phyloP scores from a whole-genome alignment of 192 early-diverging fungal genomes.

The Radiomyces spectabilis region DNA sequence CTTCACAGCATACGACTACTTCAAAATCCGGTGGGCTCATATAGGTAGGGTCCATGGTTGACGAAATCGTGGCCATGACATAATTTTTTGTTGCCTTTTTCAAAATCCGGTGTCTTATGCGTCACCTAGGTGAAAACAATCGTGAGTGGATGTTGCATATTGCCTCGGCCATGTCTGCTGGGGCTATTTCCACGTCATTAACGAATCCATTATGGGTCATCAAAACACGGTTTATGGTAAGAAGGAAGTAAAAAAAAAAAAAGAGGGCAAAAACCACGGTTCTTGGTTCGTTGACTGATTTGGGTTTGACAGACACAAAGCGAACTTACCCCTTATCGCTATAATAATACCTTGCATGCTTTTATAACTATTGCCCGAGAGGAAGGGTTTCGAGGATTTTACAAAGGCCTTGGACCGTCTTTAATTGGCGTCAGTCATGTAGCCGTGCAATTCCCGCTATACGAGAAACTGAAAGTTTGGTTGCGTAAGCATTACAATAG shows the following conservation, averaged over 20 bases:
- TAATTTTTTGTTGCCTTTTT: background rate
- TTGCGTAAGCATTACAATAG: constrained; percentile 28
- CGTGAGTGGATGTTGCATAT: constrained; percentile 60
- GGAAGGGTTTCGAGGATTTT: constrained; percentile 79
- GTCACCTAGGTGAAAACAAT: constrained; percentile 25
- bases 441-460: constrained; percentile 91
- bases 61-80: background rate
- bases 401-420: constrained; percentile 85
- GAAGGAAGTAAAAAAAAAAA: background rate
- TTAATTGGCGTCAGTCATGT: constrained; percentile 89
- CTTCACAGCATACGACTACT: constrained; percentile 83
- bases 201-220: constrained; percentile 94
- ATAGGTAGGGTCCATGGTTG: background rate
- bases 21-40: constrained; percentile 39
- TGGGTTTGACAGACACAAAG: constrained; percentile 64
- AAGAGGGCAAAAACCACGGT: background rate
- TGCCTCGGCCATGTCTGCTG: constrained; percentile 74
- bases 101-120: too few species aligned
- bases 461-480: constrained; percentile 78
- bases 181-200: constrained; percentile 63
- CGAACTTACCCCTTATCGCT: constrained; percentile 66
- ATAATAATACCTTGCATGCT: constrained; percentile 74
- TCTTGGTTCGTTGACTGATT: background rate
- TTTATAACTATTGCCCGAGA: constrained; percentile 63
- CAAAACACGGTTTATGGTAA: constrained; percentile 81